Conservation (phyloP, 257 asterid genomes). For the Coffea canephora region DNA sequence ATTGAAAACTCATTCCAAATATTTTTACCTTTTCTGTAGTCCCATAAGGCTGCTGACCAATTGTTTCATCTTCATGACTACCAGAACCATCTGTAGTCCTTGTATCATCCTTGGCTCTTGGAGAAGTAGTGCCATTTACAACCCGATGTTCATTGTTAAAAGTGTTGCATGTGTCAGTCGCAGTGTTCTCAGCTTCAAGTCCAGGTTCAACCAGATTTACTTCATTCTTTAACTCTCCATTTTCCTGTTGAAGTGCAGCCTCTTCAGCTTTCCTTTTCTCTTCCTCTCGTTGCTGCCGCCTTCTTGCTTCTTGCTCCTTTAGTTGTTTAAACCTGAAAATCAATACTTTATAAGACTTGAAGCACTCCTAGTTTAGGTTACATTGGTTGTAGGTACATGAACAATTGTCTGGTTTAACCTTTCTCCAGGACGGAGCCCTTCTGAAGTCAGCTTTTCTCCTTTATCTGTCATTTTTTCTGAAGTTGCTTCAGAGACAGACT, state of each 20-base stretch:
- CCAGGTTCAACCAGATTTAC: constrained; percentile 24
- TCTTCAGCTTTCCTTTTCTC: constrained; percentile 52
- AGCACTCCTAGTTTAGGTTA: neutral
- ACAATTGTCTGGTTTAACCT: constrained; percentile 45
- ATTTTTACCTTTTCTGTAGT: constrained; percentile 48
- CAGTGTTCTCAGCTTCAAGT: constrained; percentile 19
- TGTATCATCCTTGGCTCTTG: constrained; percentile 34
- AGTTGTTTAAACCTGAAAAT: constrained; percentile 75
- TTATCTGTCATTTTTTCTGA: constrained; percentile 28
- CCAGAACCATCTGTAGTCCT: constrained; percentile 29
- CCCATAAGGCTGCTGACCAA: constrained; percentile 34
- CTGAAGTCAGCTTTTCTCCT: constrained; percentile 47
- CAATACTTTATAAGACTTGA: constrained; percentile 7
- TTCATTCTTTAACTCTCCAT: constrained; percentile 30
- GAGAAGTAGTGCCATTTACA: constrained; percentile 45
- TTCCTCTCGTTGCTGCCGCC: constrained; percentile 62
- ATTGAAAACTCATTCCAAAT: neutral
- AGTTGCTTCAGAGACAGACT: constrained; percentile 49
- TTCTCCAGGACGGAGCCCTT: constrained; percentile 82
- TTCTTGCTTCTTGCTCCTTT: constrained; percentile 85
- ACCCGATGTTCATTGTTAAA: constrained; percentile 25
- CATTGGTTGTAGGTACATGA: constrained; percentile 8
- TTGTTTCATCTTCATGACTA: constrained; percentile 29
- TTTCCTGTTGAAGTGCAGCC: constrained; percentile 33
- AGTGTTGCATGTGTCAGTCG: constrained; percentile 20